Percentiles rank a stretch among this genome's conserved stretches.
phyloP scores from a whole-genome alignment of 495 filamentous ascomycete species.

The Penicillium waksmanii region DNA sequence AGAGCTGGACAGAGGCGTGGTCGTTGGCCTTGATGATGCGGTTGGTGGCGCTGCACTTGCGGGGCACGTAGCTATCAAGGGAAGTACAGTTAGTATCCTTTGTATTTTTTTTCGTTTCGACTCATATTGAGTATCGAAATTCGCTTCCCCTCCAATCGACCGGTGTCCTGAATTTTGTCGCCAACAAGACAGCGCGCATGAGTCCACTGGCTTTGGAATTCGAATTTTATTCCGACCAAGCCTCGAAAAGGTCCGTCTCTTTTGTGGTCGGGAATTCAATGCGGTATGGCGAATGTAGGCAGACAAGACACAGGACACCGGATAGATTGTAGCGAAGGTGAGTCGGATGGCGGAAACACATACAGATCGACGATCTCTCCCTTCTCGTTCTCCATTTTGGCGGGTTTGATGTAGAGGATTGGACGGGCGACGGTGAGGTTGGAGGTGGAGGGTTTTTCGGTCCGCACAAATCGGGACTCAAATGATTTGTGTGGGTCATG shows the following conservation, averaged over 20 bases:
- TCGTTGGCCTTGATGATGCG: constrained; percentile 99
- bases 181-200: constrained; percentile 13
- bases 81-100: constrained; percentile 26
- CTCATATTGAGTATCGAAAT: constrained; percentile 2
- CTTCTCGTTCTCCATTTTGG: constrained; percentile 93
- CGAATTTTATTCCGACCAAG: neutral
- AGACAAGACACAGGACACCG: constrained; percentile 26
- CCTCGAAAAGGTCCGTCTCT: constrained; percentile 4
- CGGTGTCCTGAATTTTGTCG: constrained; percentile 18
- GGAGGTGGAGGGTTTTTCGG: constrained; percentile 36
- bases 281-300: constrained; percentile 20
- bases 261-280: constrained; percentile 11
- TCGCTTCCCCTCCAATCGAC: constrained; percentile 7
- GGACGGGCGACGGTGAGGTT: constrained; percentile 48
- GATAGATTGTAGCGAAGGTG: constrained; percentile 14
- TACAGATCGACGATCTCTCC: constrained; percentile 99
- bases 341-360: constrained; percentile 33
- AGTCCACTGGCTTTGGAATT: too few species aligned
- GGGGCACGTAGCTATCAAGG: constrained; percentile 85
- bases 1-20: constrained; percentile 89
- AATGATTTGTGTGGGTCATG: constrained; percentile 55
- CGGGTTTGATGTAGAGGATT: constrained; percentile 46
- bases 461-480: constrained; percentile 31
- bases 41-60: constrained; percentile 95
- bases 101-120: constrained; percentile 5